Base-by-base conservation (phyloP, 2,329 filamentous ascomycete species). In the Nothophaeocryptopus gaeumannii region DNA sequence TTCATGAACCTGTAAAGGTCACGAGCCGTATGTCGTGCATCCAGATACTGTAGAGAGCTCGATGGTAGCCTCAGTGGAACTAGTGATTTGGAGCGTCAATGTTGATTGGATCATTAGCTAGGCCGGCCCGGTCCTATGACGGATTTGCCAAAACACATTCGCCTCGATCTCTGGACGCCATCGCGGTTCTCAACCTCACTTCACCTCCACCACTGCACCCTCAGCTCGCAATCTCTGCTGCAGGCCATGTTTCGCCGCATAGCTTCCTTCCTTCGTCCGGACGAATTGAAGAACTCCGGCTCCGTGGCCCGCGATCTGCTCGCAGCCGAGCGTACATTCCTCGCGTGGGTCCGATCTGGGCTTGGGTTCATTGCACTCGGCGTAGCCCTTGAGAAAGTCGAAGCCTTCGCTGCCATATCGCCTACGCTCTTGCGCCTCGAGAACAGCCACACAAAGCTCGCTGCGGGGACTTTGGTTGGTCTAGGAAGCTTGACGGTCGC, bases 291-390 rank as follows among this genome's bases (percentile, higher is more conserved):
- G 48, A 78, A 78, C 63, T 76, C 72, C 8, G 76, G 76, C 47
- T 76, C 71, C 10, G 68, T 74, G 26, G 75, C 76, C 8, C 72
- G 75, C 36, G 78, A 80, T 58, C 74, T 80, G 50, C 75, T 79
- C 31, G 78, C 78, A 14, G 74, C 73, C 38, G 78, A 80, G 60
- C 72, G 77, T 9, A 80, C 74, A 2, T 78, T 77, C 57, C 70
- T 79, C 14, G 73, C 76, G 29, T 79, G 76, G 77, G 72, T 74
- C 9, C 70, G 76, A 9, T 78, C 74, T 2, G 75, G 75, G 0
- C 71, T 79, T 5, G 76, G 75, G 5, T 78, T 78, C 63, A 70
- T 78, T 33, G 76, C 75, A 1, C 68, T 79, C 1, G 76, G 76
- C 14, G 73, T 78, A 29, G 77, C 76, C n/a, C 72, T 79, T 46